Base-by-base conservation (phyloP, 805 yeast species). In the Candida xyloterini region DNA sequence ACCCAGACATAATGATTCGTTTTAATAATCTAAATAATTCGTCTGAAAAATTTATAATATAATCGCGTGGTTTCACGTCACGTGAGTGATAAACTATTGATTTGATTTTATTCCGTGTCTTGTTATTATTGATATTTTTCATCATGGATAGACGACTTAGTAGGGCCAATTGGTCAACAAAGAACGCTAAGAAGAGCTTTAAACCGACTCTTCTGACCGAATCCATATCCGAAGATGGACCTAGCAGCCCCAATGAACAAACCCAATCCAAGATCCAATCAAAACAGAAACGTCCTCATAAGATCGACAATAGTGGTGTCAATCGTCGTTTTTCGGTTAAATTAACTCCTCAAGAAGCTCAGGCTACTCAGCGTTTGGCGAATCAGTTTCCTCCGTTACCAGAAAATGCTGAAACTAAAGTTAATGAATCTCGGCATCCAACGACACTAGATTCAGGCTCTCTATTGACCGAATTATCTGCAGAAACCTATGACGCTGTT, bases 401-500 rank as follows among this genome's bases (percentile, higher is more conserved):
- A 2, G 22, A 35, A 4, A 33, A 26, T 23, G 45, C 48, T 0
- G 32, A 7, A 8, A 23, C 38, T 6, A 20, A 35, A 8, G 28
- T 33, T 7, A 27, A 18, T 13, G 44, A 44, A 7, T 25, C 40
- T 15, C 29, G 40, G 10, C 30, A 24, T 14, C 44, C 35, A 7
- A 22, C 28, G 8, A 33, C 33, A 9, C 20, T 44, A 15, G 43
- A 45, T 32, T 28, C 50, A 3, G 40, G 40, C 13, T 63, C 48
- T 62, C 66, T 36, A 42, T 55, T 71, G 30, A 51, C 60, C 16
- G 55, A 67, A 25, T 51, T 76, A 13, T 57, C 71, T 3, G 65
- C 63, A 25, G 65, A 67, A 2, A 45, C 59, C 3, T 77, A 74
- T 47, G 68, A 76, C 46, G 78, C 83, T 1, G 67, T 67, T 16